phyloP scores from a whole-genome alignment of 495 filamentous ascomycete genomes.

The Penicillium bovifimosum region DNA sequence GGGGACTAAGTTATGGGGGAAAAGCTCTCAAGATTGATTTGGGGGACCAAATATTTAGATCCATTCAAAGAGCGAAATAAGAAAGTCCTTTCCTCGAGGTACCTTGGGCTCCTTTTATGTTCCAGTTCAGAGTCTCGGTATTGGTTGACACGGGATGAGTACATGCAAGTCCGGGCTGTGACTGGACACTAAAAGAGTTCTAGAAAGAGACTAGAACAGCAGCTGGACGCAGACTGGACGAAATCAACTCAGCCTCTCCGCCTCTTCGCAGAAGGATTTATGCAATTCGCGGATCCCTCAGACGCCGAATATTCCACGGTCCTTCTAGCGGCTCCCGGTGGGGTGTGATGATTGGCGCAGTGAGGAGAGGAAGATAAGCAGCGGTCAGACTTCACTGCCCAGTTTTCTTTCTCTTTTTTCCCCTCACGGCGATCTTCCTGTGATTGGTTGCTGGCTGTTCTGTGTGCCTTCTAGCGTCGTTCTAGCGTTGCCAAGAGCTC shows the following conservation, averaged over 20 bases:
- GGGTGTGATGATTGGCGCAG: conserved; percentile 3
- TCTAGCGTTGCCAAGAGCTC: conserved; percentile 3
- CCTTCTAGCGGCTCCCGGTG: conserved; percentile 15
- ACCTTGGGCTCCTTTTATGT: conserved; percentile 3
- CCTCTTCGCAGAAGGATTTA: conserved; percentile 18
- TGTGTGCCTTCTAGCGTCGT: conserved; percentile 26
- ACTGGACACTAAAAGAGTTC: not conserved
- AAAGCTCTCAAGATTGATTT: not conserved
- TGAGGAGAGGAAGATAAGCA: conserved; percentile 14
- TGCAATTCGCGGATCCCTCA: conserved; percentile 13
- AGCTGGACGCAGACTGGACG: not conserved
- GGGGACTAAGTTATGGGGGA: conserved; percentile 6
- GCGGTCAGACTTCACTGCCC: conserved; percentile 17
- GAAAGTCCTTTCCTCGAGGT: not conserved
- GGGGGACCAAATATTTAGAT: not conserved
- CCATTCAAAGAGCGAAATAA: not conserved
- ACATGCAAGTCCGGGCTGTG: not conserved
- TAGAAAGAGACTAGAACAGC: conserved; percentile 3
- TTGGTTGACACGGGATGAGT: conserved; percentile 4
- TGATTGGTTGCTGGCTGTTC: conserved; percentile 6
- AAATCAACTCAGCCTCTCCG: conserved; percentile 11
- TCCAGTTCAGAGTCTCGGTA: not conserved
- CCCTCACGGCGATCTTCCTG: conserved; percentile 7
- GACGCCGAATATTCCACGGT: conserved; percentile 15
- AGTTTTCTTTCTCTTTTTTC: not conserved